These are phyloP conservation scores for Penicillium angulare DNA, from an alignment of 495 filamentous ascomycete genomes.

Conservation along the genomic window DNA sequence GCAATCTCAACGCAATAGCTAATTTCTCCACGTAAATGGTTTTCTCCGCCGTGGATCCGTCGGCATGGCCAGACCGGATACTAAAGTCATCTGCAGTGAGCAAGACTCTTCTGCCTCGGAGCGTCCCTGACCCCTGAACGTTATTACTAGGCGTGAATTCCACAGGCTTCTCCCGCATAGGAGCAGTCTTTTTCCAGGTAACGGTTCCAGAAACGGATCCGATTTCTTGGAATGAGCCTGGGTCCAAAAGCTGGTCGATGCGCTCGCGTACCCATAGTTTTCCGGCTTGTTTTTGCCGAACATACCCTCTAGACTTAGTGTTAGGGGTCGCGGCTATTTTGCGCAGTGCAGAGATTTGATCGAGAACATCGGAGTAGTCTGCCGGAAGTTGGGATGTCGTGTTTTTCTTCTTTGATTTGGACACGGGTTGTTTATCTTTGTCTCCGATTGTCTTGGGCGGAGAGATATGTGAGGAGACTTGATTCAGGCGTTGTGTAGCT, in stretches of 20 bases:
- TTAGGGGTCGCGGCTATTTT: slow-evolving; percentile 54
- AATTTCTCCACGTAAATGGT: slow-evolving; percentile 60
- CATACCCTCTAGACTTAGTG: slow-evolving; percentile 51
- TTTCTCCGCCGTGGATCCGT: slow-evolving; percentile 56
- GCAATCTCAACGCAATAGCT: slow-evolving; percentile 48
- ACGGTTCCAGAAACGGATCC: slow-evolving; percentile 60
- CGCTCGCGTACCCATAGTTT: slow-evolving; percentile 67
- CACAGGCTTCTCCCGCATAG: slow-evolving; percentile 47
- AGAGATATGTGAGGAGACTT: slow-evolving; percentile 36
- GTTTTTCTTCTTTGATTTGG: slow-evolving; percentile 19
- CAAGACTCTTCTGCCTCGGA: slow-evolving; percentile 53
- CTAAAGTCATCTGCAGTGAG: slow-evolving; percentile 64
- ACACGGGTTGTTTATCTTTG: slow-evolving; percentile 6
- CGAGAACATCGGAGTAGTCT: slow-evolving; percentile 60
- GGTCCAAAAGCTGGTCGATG: slow-evolving; percentile 54
- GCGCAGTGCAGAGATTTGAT: slow-evolving; percentile 48
- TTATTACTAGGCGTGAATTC: slow-evolving; percentile 55
- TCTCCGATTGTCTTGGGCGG: slow-evolving; percentile 7
- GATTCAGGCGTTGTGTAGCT: slow-evolving; percentile 35
- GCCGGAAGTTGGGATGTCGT: slow-evolving; percentile 43
- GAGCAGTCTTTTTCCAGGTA: slow-evolving; percentile 50
- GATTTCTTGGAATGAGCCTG: slow-evolving; percentile 53
- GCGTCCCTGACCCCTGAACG: slow-evolving; percentile 47
- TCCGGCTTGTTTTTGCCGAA: slow-evolving; percentile 59
- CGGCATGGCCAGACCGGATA: slow-evolving; percentile 61